A percentile compares a stretch with the other conserved stretches of the same genome.
Evolutionary conservation across 106 monocot species (phyloP).

Genomic region (Acanthochlamys bracteata): DNA sequence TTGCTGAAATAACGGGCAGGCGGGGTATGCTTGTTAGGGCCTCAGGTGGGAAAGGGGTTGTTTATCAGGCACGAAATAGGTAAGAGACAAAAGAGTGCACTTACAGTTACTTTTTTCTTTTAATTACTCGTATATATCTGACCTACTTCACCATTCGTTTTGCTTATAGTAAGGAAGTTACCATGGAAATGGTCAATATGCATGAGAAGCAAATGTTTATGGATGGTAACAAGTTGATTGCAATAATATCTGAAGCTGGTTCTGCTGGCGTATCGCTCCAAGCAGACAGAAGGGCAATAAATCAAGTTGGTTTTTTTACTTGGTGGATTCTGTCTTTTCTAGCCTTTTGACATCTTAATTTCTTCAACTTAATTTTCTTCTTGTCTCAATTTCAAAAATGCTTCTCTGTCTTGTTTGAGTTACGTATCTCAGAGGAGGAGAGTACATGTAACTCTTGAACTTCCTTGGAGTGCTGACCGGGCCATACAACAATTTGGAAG

Average conservation of each 20-base stretch:
- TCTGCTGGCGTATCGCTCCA: constrained; percentile 98
- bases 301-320: constrained; percentile 44
- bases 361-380: background rate
- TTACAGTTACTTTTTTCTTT: constrained; percentile 2
- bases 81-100: constrained; percentile 33
- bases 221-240: constrained; percentile 90
- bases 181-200: constrained; percentile 99
- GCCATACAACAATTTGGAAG: constrained; percentile 99
- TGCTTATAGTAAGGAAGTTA: constrained; percentile 75
- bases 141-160: background rate
- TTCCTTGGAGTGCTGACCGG: constrained; percentile 99
- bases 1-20: constrained; percentile 96
- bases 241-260: constrained; percentile 98
- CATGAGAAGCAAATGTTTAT: constrained; percentile 93
- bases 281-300: constrained; percentile 85
- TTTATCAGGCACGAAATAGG: constrained; percentile 91
- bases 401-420: background rate
- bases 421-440: constrained; percentile 57
- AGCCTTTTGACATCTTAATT: constrained; percentile 5
- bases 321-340: background rate
- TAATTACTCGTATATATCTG: constrained; percentile 1
- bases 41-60: constrained; percentile 84
- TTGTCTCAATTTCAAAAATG: no score
- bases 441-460: constrained; percentile 96
- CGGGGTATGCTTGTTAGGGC: constrained; percentile 95